phyloP scores from a whole-genome alignment of 345 rosid species.

The Boechera divaricarpa region DNA sequence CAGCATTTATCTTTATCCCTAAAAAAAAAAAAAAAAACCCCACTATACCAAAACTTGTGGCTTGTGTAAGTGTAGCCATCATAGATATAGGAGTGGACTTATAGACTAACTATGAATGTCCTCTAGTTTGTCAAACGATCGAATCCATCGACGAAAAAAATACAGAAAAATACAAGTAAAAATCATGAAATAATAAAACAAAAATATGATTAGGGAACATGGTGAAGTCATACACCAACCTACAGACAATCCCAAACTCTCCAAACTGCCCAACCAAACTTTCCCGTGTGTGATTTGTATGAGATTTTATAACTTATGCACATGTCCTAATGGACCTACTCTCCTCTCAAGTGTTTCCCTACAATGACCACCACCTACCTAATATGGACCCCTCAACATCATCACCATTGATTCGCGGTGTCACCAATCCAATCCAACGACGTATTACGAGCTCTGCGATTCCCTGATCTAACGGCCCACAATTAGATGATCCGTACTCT shows the following conservation, averaged over 20 bases:
- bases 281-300: slow-evolving; percentile 42
- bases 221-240: slow-evolving; percentile 44
- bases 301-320: slow-evolving; percentile 44
- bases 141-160: not conserved
- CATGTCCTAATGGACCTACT: slow-evolving; percentile 49
- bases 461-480: slow-evolving; percentile 38
- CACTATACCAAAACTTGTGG: not conserved
- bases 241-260: slow-evolving; percentile 44
- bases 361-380: slow-evolving; percentile 47
- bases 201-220: slow-evolving; percentile 35
- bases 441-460: not conserved
- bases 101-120: not conserved
- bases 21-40: too few species aligned
- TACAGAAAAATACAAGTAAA: not conserved
- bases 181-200: slow-evolving; percentile 16
- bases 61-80: not conserved
- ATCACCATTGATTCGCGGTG: slow-evolving; percentile 38
- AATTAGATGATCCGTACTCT: slow-evolving; percentile 27
- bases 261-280: slow-evolving; percentile 47
- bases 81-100: not conserved
- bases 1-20: not conserved
- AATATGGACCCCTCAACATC: slow-evolving; percentile 44
- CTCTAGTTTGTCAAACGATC: slow-evolving; percentile 21
- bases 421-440: slow-evolving; percentile 33
- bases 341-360: slow-evolving; percentile 44